Percentiles rank a stretch among this genome's conserved stretches.
These are phyloP conservation scores for Ruellia speciosa DNA, from an alignment of 305 asterid species.

Conservation along the genomic window DNA sequence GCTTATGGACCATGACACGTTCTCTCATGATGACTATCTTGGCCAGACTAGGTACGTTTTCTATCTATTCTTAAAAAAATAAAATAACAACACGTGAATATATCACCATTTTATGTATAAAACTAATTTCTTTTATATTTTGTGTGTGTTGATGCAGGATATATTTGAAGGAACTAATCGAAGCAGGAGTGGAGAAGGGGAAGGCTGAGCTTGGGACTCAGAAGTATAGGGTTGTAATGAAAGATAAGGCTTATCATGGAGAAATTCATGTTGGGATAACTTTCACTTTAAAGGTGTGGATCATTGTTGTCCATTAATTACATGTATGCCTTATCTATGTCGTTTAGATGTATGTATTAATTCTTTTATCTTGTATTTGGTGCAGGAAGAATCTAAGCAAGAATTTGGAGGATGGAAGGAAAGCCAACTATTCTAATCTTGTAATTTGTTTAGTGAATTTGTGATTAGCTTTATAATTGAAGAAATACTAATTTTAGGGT, in stretches of 20 bases:
- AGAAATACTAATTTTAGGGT: too few species aligned
- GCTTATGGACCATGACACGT: constrained; percentile 49
- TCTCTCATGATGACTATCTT: constrained; percentile 40
- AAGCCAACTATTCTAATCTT: neutral
- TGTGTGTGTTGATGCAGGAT: constrained; percentile 34
- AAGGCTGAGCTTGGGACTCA: constrained; percentile 36
- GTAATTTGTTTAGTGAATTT: too few species aligned
- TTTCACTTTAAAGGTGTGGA: constrained; percentile 36
- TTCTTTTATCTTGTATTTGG: neutral
- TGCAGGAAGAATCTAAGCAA: constrained; percentile 15
- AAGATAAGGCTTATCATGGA: constrained; percentile 38
- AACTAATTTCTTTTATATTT: neutral
- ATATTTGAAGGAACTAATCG: constrained; percentile 49
- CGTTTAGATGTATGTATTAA: neutral
- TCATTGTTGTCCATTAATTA: neutral
- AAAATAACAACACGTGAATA: too few species aligned
- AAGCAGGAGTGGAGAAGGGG: constrained; percentile 49
- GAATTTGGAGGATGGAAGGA: neutral
- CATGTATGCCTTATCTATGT: neutral
- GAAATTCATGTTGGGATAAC: constrained; percentile 59
- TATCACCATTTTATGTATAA: neutral
- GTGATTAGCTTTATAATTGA: too few species aligned
- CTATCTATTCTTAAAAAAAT: neutral
- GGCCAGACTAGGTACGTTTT: constrained; percentile 49
- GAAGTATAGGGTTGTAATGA: constrained; percentile 43